These are phyloP conservation scores for Chrysophaeum taylorii DNA, from an alignment of 352 stramenopile species.

Conservation along the genomic window DNA sequence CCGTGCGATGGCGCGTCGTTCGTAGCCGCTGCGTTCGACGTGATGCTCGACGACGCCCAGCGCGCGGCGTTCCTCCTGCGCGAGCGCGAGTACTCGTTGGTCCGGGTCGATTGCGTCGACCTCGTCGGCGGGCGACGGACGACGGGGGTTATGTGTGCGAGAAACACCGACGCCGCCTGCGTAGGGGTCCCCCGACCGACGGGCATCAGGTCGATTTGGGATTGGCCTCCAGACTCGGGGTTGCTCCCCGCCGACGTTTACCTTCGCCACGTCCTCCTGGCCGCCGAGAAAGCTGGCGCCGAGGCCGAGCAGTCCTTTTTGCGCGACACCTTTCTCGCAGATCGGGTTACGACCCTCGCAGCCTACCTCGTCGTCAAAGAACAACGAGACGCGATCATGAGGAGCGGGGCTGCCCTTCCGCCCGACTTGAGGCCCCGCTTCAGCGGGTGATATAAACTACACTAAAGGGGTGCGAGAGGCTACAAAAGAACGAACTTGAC, in stretches of 20 bases:
- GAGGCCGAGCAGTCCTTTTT: slow-evolving; percentile 25
- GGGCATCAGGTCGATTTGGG: slow-evolving; percentile 16
- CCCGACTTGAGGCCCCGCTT: no score
- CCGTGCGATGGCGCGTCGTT: slow-evolving; percentile 10
- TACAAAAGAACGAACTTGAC: no score
- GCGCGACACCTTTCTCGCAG: slow-evolving; percentile 28
- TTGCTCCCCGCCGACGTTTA: slow-evolving; percentile 27
- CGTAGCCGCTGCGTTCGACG: slow-evolving; percentile 26
- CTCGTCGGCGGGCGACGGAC: slow-evolving; percentile 12
- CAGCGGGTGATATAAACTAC: no score
- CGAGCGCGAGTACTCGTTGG: slow-evolving; percentile 26
- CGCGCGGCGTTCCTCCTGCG: slow-evolving; percentile 23
- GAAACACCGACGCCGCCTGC: background rate
- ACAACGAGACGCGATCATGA: slow-evolving; percentile 14
- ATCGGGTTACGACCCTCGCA: slow-evolving; percentile 25
- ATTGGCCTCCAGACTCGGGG: slow-evolving; percentile 21
- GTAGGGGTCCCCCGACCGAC: background rate
- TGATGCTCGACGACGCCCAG: slow-evolving; percentile 23
- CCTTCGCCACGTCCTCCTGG: slow-evolving; percentile 26
- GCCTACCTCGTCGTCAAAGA: slow-evolving; percentile 24
- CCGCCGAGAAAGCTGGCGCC: slow-evolving; percentile 19
- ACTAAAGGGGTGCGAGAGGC: no score
- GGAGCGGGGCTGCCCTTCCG: no score
- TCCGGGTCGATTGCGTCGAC: slow-evolving; percentile 19
- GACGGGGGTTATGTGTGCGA: slow-evolving; percentile 23